These are phyloP conservation scores for Sporisorium reilianum DNA, from an alignment of 1,284 basidiomycete species.

Conservation along the genomic window DNA sequence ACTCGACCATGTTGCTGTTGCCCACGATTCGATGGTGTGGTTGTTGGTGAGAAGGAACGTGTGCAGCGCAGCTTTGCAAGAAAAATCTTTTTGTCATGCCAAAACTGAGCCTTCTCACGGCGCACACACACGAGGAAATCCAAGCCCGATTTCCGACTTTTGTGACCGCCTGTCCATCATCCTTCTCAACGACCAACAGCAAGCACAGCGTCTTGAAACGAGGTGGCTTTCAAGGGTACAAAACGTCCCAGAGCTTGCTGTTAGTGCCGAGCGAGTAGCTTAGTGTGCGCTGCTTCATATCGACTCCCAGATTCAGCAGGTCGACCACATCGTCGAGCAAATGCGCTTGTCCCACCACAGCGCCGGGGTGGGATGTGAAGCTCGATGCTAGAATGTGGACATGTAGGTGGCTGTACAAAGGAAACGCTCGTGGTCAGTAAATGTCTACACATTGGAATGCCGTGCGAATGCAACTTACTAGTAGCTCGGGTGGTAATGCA, in stretches of 20 bases:
- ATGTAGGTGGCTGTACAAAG: slow-evolving; percentile 82
- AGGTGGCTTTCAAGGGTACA: slow-evolving; percentile 11
- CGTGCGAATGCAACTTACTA: slow-evolving; percentile 75
- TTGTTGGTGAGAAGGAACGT: slow-evolving; percentile 8
- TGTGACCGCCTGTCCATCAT: background rate
- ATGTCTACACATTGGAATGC: background rate
- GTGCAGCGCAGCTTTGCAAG: background rate
- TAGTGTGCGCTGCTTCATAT: slow-evolving; percentile 79
- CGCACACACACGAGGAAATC: background rate
- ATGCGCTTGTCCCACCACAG: slow-evolving; percentile 87
- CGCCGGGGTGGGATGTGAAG: slow-evolving; percentile 59
- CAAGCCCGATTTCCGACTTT: background rate
- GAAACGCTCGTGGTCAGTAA: background rate
- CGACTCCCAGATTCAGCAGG: slow-evolving; percentile 75
- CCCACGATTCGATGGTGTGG: background rate
- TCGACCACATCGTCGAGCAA: slow-evolving; percentile 88
- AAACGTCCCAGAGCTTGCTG: slow-evolving; percentile 50
- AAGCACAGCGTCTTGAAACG: too few relatives aligned
- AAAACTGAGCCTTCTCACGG: slow-evolving; percentile 15
- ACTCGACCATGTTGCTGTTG: slow-evolving; percentile 41
- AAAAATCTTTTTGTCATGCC: slow-evolving; percentile 7
- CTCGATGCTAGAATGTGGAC: slow-evolving; percentile 84
- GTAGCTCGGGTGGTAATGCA: slow-evolving; percentile 97
- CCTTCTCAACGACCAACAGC: background rate
- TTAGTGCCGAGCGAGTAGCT: slow-evolving; percentile 77